Evolutionary conservation across 345 rosid genomes (phyloP).

Genomic region (Gossypium mustelinum): DNA sequence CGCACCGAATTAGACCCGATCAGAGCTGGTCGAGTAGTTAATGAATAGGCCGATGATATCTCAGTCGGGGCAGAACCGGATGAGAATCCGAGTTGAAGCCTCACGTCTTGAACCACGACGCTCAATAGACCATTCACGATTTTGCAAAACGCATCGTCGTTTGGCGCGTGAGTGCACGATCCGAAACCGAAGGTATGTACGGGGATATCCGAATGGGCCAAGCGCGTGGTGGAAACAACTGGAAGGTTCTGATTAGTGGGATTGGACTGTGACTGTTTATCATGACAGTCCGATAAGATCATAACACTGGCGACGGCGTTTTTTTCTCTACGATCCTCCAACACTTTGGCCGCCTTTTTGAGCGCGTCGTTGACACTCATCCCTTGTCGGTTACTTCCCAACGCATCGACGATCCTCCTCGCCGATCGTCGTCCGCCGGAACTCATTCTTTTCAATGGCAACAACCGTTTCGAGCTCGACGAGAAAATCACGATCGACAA

Average conservation of each 20-base stretch:
- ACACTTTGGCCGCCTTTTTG: constrained; percentile 77
- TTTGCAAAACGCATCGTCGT: constrained; percentile 45
- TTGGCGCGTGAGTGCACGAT: constrained; percentile 30
- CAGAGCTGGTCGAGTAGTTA: constrained; percentile 41
- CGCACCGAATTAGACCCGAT: constrained; percentile 50
- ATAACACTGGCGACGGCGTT: constrained; percentile 58
- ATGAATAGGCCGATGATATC: constrained; percentile 52
- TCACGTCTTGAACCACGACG: constrained; percentile 61
- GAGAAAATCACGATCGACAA: constrained; percentile 80
- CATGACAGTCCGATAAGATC: constrained; percentile 52
- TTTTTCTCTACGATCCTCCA: constrained; percentile 77
- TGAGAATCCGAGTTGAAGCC: constrained; percentile 50
- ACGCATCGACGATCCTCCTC: constrained; percentile 57
- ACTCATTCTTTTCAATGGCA: constrained; percentile 71
- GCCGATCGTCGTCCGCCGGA: constrained; percentile 62
- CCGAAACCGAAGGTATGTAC: constrained; percentile 57
- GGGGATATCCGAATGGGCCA: constrained; percentile 42
- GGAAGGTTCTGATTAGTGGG: constrained; percentile 25
- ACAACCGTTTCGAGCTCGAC: constrained; percentile 57
- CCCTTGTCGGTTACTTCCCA: constrained; percentile 50
- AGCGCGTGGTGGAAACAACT: constrained; percentile 53
- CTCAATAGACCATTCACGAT: constrained; percentile 39
- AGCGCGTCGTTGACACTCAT: constrained; percentile 71
- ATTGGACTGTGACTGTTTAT: constrained; percentile 32
- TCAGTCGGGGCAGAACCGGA: constrained; percentile 65